Base-by-base conservation (phyloP, 1,284 basidiomycete species). In the Leccinum discolor region DNA sequence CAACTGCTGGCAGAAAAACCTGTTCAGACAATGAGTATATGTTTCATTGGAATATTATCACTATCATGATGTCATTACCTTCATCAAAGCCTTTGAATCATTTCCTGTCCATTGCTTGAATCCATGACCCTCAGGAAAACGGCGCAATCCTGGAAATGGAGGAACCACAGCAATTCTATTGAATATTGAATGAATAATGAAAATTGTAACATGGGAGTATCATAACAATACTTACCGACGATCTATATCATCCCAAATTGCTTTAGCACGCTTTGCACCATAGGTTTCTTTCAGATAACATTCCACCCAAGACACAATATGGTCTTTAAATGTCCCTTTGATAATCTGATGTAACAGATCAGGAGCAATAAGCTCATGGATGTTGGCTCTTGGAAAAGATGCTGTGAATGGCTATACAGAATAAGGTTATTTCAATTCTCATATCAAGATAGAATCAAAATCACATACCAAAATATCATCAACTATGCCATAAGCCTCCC, bases 41-140 rank as follows among this genome's bases (percentile, higher is more conserved):
- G 10, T 12, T 44, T 44, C 42, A 44, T 44, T n/a, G 38, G 38
- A 38, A 38, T 44, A 21, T 23, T 6, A 54, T 54, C 11, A 50
- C 4, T 4, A 26, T 26, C 23, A 26, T 26, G 23, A 26, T 23
- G 3, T 23, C 4, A 32, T 58, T 12, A 58, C 32, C 57, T 58
- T 58, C 57, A 58, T 58, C 29, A 58, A 35, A 18, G 57, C 57
- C 57, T 58, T 58, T 35, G 57, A 58, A 21, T 58, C 57, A 58
- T 58, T 58, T 18, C 57, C 32, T 58, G 57, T 58, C 56, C 56
- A 57, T 32, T 57, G 56, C 26, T 57, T 57, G n/a, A 57, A 57
- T 4, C 56, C 56, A 57, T 16, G 12, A 11, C 56, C 56, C 6
- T 57, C 26, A 57, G 56, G 56, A 32, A 57, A 57, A 5, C 26